A percentile compares a stretch with the other conserved stretches of the same genome.
phyloP scores from a whole-genome alignment of 192 early-diverging fungal species.

The Mortierella claussenii region DNA sequence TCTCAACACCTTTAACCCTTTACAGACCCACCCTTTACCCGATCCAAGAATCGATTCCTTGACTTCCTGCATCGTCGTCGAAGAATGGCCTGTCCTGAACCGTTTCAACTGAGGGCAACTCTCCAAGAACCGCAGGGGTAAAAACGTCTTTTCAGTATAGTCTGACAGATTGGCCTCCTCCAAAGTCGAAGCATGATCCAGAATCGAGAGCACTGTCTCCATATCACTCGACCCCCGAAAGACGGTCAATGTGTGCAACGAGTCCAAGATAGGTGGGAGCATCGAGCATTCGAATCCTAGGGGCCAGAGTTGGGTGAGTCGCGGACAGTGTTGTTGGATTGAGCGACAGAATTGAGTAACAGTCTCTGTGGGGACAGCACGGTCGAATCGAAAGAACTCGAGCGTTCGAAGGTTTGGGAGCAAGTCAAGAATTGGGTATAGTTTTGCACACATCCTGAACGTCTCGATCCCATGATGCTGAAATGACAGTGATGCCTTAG shows the following conservation, averaged over 20 bases:
- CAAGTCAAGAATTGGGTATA: constrained; percentile 18
- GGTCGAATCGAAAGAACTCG: constrained; percentile 36
- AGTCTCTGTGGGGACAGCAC: neutral
- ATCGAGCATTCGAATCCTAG: constrained; percentile 46
- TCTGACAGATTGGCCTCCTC: constrained; percentile 34
- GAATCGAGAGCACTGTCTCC: constrained; percentile 14
- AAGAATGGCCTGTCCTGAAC: constrained; percentile 9
- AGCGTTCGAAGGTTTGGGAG: constrained; percentile 21
- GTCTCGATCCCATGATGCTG: constrained; percentile 24
- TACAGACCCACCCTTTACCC: constrained; percentile 26
- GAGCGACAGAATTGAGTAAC: constrained; percentile 18
- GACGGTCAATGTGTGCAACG: neutral
- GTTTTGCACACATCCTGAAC: constrained; percentile 30
- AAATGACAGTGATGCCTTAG: neutral
- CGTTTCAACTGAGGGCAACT: constrained; percentile 14
- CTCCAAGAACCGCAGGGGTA: constrained; percentile 29
- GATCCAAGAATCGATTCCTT: constrained; percentile 6
- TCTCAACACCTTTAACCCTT: constrained; percentile 13
- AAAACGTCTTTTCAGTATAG: constrained; percentile 11
- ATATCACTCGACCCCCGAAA: constrained; percentile 29
- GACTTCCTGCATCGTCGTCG: constrained; percentile 19
- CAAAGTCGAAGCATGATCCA: constrained; percentile 16
- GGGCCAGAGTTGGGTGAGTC: constrained; percentile 14
- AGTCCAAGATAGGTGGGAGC: constrained; percentile 17
- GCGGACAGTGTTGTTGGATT: constrained; percentile 7